Evolutionary conservation across 495 filamentous ascomycete species (phyloP).

Genomic region (Hyaloscypha finlandica): DNA sequence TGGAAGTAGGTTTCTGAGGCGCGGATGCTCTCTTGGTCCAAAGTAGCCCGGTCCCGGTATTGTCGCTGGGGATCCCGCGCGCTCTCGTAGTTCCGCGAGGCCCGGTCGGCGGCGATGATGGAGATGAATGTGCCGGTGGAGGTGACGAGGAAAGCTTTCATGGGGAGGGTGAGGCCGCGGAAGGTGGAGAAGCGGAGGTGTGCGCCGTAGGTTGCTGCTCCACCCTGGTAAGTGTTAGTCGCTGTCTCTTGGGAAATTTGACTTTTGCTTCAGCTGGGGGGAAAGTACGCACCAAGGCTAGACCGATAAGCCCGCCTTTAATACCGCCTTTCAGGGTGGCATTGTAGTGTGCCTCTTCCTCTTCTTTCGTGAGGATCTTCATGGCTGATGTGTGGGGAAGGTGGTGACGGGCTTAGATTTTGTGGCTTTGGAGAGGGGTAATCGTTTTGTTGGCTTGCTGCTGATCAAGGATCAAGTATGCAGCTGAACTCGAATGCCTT

Average conservation of each 20-base stretch:
- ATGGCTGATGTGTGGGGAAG: slow-evolving; percentile 45
- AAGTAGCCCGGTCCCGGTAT: slow-evolving; percentile 64
- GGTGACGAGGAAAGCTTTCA: slow-evolving; percentile 88
- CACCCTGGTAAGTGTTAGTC: slow-evolving; percentile 38
- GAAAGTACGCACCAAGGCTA: slow-evolving; percentile 47
- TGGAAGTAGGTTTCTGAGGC: slow-evolving; percentile 56
- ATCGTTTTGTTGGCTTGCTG: not conserved
- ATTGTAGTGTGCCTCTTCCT: slow-evolving; percentile 67
- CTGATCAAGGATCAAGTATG: not conserved
- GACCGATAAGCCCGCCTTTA: slow-evolving; percentile 66
- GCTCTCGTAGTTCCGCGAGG: slow-evolving; percentile 73
- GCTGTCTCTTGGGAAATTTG: slow-evolving; percentile 2
- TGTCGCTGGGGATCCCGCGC: slow-evolving; percentile 61
- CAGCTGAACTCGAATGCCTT: not conserved
- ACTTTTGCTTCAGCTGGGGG: not conserved
- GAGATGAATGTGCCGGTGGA: slow-evolving; percentile 79
- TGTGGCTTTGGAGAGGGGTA: not conserved
- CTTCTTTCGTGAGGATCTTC: slow-evolving; percentile 95
- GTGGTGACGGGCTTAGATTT: not conserved
- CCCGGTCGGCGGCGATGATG: slow-evolving; percentile 84
- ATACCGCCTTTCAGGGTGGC: slow-evolving; percentile 78
- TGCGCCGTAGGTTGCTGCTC: slow-evolving; percentile 62
- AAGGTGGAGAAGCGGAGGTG: slow-evolving; percentile 68
- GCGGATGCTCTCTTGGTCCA: slow-evolving; percentile 44
- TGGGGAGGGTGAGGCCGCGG: slow-evolving; percentile 76